Evolutionary conservation across 2,329 filamentous ascomycete species (phyloP).

Genomic region (Cadophora sp.): DNA sequence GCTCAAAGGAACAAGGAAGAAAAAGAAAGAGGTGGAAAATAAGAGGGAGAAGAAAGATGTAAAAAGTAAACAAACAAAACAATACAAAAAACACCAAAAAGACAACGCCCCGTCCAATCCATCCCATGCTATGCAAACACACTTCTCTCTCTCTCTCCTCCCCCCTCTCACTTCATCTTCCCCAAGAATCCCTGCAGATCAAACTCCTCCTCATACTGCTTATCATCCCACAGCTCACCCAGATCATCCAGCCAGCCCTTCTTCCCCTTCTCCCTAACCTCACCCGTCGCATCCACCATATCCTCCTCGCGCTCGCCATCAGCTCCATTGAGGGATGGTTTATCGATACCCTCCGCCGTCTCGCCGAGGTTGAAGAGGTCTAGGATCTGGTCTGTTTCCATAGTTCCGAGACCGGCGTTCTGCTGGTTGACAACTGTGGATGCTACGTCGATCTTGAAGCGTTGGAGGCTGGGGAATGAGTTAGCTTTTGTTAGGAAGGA

Average conservation of each 20-base stretch:
- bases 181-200: constrained; percentile 95
- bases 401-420: constrained; percentile 87
- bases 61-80: too few relatives aligned
- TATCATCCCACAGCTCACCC: constrained; percentile 95
- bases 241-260: constrained; percentile 96
- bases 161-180: constrained; percentile 65
- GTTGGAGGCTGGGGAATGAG: constrained; percentile 74
- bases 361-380: constrained; percentile 95
- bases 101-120: too few relatives aligned
- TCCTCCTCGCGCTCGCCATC: constrained; percentile 75
- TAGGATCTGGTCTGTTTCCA: constrained; percentile 98
- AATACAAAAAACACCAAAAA: too few relatives aligned
- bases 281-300: constrained; percentile 92
- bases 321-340: constrained; percentile 59
- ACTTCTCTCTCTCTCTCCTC: background rate
- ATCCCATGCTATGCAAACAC: constrained; percentile 16
- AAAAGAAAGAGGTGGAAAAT: too few relatives aligned
- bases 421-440: constrained; percentile 99
- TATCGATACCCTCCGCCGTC: constrained; percentile 70
- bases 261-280: constrained; percentile 93
- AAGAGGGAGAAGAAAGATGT: too few relatives aligned
- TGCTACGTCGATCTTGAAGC: constrained; percentile 99
- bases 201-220: constrained; percentile 98
- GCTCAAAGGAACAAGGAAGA: too few relatives aligned
- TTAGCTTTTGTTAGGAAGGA: constrained; percentile 22